phyloP scores from a whole-genome alignment of 257 asterid species.

The Fraxinus cuspidata region DNA sequence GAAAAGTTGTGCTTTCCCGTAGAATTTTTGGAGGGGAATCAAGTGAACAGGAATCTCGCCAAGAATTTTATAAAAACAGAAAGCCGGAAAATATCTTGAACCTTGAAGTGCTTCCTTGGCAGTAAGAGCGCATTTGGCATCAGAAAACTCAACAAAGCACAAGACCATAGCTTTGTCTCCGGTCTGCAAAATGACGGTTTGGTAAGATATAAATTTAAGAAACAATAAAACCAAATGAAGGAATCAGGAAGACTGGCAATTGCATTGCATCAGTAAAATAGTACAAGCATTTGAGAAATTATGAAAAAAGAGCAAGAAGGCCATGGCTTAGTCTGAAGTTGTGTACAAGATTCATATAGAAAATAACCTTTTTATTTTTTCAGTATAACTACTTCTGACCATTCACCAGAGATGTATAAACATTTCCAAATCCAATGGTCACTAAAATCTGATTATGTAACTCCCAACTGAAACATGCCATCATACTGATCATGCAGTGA shows the following conservation, averaged over 20 bases:
- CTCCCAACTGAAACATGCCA: neutral
- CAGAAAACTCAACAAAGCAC: conserved; percentile 79
- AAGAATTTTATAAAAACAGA: neutral
- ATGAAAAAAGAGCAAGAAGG: neutral
- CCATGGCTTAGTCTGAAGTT: neutral
- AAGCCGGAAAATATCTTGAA: conserved; percentile 26
- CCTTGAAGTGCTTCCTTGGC: conserved; percentile 88
- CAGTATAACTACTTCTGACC: neutral
- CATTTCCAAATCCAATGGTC: neutral
- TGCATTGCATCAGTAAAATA: neutral
- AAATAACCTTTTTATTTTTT: neutral
- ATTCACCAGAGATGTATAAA: neutral
- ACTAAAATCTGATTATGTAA: neutral
- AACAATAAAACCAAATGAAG: neutral
- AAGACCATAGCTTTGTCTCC: conserved; percentile 76
- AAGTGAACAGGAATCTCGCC: neutral
- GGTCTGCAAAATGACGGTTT: conserved; percentile 40
- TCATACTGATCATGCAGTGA: neutral
- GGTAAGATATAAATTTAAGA: conserved; percentile 9
- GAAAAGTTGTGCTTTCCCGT: neutral
- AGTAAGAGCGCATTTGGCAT: conserved; percentile 69
- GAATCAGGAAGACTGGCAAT: conserved; percentile 16
- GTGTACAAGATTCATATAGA: neutral
- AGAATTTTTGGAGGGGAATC: neutral
- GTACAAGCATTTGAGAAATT: neutral